phyloP scores from a whole-genome alignment of 2,329 filamentous ascomycete genomes.

The Penicillium sp. region DNA sequence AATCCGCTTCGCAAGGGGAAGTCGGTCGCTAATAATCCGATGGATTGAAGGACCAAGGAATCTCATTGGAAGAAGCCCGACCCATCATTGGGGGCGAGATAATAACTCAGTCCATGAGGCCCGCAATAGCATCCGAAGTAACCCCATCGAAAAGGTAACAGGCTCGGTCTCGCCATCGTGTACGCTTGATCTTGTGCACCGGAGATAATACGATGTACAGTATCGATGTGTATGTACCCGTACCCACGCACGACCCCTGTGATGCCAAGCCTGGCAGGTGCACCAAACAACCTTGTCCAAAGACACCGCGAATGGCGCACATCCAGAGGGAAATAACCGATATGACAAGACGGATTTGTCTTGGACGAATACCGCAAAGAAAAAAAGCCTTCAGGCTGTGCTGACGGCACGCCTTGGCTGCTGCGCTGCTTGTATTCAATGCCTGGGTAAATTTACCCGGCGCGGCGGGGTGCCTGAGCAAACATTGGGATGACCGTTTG shows the following conservation, averaged over 20 bases:
- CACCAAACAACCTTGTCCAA: background rate
- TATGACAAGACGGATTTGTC: background rate
- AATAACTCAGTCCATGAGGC: background rate
- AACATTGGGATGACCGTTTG: background rate
- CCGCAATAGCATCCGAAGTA: background rate
- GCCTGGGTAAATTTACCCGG: background rate
- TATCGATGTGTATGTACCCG: background rate
- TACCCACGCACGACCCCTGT: too few species aligned
- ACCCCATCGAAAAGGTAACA: background rate
- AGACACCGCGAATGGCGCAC: background rate
- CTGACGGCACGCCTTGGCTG: background rate
- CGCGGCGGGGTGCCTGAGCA: background rate
- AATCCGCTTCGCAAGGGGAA: background rate
- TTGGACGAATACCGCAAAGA: background rate
- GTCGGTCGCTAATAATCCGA: background rate
- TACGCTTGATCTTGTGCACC: background rate
- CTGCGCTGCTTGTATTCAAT: background rate
- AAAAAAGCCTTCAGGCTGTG: background rate
- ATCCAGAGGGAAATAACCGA: background rate
- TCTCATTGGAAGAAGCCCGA: background rate
- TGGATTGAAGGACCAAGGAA: background rate
- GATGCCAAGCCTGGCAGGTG: background rate
- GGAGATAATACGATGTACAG: background rate
- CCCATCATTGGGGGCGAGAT: background rate
- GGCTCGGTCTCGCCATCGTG: slow-evolving; percentile 1